Percentiles rank a stretch among this genome's conserved stretches.
These are phyloP conservation scores for Trichoderma gracile DNA, from an alignment of 2,329 filamentous ascomycete species.

Conservation along the genomic window DNA sequence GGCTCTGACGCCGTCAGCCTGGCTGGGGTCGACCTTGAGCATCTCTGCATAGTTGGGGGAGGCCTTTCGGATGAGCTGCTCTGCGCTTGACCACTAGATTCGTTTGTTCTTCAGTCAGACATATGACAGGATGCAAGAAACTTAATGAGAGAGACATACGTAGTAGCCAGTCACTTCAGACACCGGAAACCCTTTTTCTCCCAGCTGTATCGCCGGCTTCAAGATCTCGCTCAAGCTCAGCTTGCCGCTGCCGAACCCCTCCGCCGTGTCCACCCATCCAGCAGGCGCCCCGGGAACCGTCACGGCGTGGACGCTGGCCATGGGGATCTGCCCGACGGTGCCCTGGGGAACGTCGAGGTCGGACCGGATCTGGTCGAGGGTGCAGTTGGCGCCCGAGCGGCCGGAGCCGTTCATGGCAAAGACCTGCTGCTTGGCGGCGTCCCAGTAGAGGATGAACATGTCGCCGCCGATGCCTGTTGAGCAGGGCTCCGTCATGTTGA, in stretches of 20 bases:
- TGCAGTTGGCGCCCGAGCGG: conserved; percentile 69
- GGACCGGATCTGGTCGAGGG: conserved; percentile 67
- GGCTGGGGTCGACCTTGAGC: conserved; percentile 73
- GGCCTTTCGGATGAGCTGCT: conserved; percentile 64
- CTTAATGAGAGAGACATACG: conserved; percentile 49
- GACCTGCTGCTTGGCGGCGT: conserved; percentile 78
- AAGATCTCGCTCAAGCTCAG: conserved; percentile 75
- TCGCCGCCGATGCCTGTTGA: conserved; percentile 96
- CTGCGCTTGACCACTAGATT: conserved; percentile 68
- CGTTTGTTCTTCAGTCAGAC: background rate
- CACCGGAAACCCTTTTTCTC: conserved; percentile 86
- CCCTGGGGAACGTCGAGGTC: conserved; percentile 66
- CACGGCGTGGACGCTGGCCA: conserved; percentile 74
- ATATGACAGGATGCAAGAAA: background rate
- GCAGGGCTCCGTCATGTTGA: conserved; percentile 91
- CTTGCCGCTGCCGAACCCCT: conserved; percentile 86
- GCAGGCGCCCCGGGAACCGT: conserved; percentile 89
- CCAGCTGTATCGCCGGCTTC: conserved; percentile 78
- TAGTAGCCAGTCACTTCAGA: conserved; percentile 71
- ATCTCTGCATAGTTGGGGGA: conserved; percentile 88
- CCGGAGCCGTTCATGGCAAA: conserved; percentile 91
- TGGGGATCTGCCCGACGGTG: conserved; percentile 63
- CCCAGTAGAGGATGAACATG: conserved; percentile 93
- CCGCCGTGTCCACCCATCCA: conserved; percentile 88
- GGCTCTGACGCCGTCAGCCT: conserved; percentile 68